These are phyloP conservation scores for Eucalyptus fibrosa DNA, from an alignment of 345 rosid genomes.

Conservation along the genomic window DNA sequence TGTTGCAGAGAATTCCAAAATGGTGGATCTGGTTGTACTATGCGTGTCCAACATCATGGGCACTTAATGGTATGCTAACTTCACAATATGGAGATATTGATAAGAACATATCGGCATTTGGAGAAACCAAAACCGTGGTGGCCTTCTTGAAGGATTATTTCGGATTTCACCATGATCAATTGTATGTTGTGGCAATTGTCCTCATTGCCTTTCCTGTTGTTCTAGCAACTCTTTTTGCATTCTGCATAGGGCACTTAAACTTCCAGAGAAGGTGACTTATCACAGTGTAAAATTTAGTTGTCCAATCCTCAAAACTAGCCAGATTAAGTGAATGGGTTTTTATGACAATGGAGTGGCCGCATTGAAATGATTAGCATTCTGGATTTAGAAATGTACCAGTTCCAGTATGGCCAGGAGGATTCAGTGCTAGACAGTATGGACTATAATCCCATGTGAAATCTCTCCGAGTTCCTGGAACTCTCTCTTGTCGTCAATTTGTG, in stretches of 20 bases:
- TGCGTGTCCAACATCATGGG: slow-evolving; percentile 62
- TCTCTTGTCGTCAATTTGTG: not conserved
- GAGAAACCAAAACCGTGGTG: slow-evolving; percentile 21
- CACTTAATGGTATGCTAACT: slow-evolving; percentile 39
- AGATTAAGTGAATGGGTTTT: not conserved
- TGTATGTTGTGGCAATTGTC: slow-evolving; percentile 19
- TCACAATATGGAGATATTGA: slow-evolving; percentile 71
- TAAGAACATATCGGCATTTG: slow-evolving; percentile 25
- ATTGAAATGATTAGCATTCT: not conserved
- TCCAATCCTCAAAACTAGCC: not conserved
- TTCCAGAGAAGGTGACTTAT: slow-evolving; percentile 45
- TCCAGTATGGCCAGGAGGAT: not conserved
- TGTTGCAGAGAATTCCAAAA: slow-evolving; percentile 52
- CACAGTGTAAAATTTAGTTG: not conserved
- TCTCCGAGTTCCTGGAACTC: not conserved
- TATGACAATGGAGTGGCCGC: not conserved
- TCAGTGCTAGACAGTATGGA: not conserved
- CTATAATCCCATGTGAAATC: not conserved
- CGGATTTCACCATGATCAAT: slow-evolving; percentile 30
- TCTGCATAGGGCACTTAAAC: slow-evolving; percentile 33
- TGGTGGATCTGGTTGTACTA: slow-evolving; percentile 88
- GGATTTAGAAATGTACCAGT: not conserved
- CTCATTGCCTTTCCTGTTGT: slow-evolving; percentile 33
- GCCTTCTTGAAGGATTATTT: slow-evolving; percentile 41
- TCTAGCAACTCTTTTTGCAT: slow-evolving; percentile 43